phyloP scores from a whole-genome alignment of 257 asterid species.

The Solanum clarkiae region DNA sequence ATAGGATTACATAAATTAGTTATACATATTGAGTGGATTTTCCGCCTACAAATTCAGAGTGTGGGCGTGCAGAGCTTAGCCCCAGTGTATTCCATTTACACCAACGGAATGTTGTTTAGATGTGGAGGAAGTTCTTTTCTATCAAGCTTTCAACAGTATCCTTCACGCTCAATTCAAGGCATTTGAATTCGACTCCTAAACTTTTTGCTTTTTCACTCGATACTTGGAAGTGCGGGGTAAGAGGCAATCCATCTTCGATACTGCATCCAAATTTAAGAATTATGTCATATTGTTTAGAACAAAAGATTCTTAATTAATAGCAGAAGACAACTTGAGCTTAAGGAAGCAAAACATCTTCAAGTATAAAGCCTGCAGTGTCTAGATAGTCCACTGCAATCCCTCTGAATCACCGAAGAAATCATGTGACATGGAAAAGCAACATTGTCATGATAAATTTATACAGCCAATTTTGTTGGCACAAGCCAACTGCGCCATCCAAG shows the following conservation, averaged over 20 bases:
- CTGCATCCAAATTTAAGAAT: constrained; percentile 7
- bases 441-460: too few relatives aligned
- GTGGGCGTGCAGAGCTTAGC: not conserved
- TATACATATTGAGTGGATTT: not conserved
- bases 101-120: not conserved
- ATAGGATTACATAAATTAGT: not conserved
- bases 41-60: too few relatives aligned
- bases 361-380: not conserved
- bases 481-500: too few relatives aligned
- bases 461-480: too few relatives aligned
- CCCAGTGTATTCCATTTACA: not conserved
- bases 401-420: not conserved
- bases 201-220: constrained; percentile 30
- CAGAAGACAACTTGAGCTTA: not conserved
- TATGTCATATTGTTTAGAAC: not conserved
- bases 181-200: constrained; percentile 27
- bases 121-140: constrained; percentile 14
- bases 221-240: constrained; percentile 10
- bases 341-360: not conserved
- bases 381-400: not conserved
- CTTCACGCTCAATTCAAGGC: constrained; percentile 31
- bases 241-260: not conserved
- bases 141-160: constrained; percentile 29
- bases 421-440: not conserved
- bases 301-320: not conserved